Evolutionary conservation across 75 land plant genomes (phyloP), one percentile per base, ranked within the genome.

Genomic region (Adiantum capillusveneris): DNA sequence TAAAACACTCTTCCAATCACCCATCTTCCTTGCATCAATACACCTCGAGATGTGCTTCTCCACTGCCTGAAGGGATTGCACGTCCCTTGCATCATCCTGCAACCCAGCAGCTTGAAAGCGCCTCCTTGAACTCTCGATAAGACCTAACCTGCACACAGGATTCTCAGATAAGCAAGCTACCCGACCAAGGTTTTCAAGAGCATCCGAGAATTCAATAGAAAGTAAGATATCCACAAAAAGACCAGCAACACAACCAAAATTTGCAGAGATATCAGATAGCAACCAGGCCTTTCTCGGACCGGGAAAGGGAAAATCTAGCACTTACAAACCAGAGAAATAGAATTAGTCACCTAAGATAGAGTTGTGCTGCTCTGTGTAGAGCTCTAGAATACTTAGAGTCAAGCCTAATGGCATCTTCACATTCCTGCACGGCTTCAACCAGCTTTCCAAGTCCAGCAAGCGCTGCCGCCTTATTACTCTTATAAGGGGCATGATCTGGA

Each of bases 391-490:
- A 86, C 0, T 52, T 46, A 26, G 88, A 75, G 73, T 90, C 91
- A 44, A 90, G 45, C 43, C 71, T 64, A 9, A 90, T 76, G 1
- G 98, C 85, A 58, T 79, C 81, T 62, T 81, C 74, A 48, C 85
- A 94, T 59, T 89, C 96, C 76, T 30, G 60, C 16, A 81, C 76
- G 1, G 98, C 98, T 68, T 94, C 91, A 0, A 42, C 59, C 59
- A 85, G 44, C 56, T 77, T 66, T 29, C 87, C 85, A 17, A 94
- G 64, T 0, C 71, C 85, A 44, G 66, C 69, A 64, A 90, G 64
- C 11, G 91, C 88, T 25, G 96, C 98, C 31, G 96, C 86, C 44
- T 83, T 58, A 62, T 94, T 94, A 57, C 83, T 81, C 54, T 73
- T 60, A 50, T 69, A 94, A 11, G 81, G 65, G 0, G 88, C 90